These are phyloP conservation scores for Geranium brycei DNA, from an alignment of 345 rosid species.

Conservation along the genomic window DNA sequence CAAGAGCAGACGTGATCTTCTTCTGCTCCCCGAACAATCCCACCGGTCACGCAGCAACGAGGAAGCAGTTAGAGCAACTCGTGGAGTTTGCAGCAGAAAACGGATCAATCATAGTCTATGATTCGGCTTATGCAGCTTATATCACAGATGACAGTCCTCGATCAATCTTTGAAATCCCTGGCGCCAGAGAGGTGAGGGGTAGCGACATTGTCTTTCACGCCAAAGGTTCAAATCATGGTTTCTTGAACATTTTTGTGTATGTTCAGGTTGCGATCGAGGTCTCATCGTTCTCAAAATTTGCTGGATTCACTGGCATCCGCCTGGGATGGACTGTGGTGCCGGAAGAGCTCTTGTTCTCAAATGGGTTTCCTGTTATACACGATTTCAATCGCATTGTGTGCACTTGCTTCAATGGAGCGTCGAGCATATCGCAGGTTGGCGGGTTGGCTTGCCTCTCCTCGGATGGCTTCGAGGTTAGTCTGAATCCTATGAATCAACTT, in stretches of 20 bases:
- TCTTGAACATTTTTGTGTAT: no score
- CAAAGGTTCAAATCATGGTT: no score
- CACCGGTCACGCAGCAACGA: conserved; percentile 84
- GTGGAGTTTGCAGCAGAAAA: conserved; percentile 81
- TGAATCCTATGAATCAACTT: background rate
- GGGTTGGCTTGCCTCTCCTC: conserved; percentile 85
- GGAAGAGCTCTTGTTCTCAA: conserved; percentile 65
- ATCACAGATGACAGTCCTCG: conserved; percentile 64
- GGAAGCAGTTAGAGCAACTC: conserved; percentile 60
- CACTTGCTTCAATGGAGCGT: conserved; percentile 91
- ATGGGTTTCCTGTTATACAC: conserved; percentile 79
- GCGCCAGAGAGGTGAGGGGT: conserved; percentile 71
- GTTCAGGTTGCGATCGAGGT: conserved; percentile 82
- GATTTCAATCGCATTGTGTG: conserved; percentile 81
- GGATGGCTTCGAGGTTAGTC: conserved; percentile 60
- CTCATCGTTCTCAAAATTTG: conserved; percentile 84
- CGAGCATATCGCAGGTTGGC: conserved; percentile 83
- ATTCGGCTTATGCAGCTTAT: conserved; percentile 87
- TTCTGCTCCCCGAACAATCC: conserved; percentile 98
- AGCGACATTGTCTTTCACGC: no score
- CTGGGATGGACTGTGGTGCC: conserved; percentile 95
- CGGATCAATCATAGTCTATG: conserved; percentile 83
- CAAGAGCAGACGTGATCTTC: conserved; percentile 71
- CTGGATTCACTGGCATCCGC: conserved; percentile 94
- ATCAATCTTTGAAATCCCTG: conserved; percentile 91